Base-by-base conservation (phyloP, 2,329 filamentous ascomycete genomes). In the Colletotrichum musae region DNA sequence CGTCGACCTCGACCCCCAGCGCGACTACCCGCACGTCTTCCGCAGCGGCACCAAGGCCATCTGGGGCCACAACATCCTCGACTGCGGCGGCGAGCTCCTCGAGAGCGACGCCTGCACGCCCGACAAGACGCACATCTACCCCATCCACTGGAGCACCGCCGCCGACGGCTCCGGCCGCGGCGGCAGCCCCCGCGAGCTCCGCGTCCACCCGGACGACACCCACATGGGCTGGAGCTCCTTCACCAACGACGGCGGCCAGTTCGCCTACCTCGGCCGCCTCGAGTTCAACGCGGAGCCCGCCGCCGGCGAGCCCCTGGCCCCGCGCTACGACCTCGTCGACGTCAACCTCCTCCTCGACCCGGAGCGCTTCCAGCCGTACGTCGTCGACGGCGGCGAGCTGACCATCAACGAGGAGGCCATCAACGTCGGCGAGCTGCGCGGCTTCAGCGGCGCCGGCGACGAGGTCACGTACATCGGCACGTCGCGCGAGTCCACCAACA, bases 171-270 rank as follows among this genome's bases (percentile, higher is more conserved):
- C 71, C 16, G 76, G 74, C 5, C 59, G 74, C 5, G 78, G 80
- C 5, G 80, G 79, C 0, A 58, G 50, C 4, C 75, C 80, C 1
- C 79, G 83, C 4, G 84, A 85, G 71, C 72, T 85, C 28, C 82
- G 83, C 15, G 64, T 86, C 7, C 83, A 86, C 67, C 83, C 84
- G 0, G 83, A 86, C 45, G 75, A 84, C 45, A 72, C 76, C 0
- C 83, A 85, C 60, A 71, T 86, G 6, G 81, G 79, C 5, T 85
- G 79, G 72, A 85, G 79, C 71, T 79, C 80, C 0, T 81, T 84
- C 60, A 76, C 73, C 16, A 58, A 51, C 5, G 60, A 56, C 2
- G 64, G 68, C 18, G 75, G 74, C 12, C 72, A 79, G 58, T 64
- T 78, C 12, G 73, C 68, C 4, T 83, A 81, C 73, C 80, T 82